Base-by-base conservation (phyloP, 2,329 filamentous ascomycete species). In the Hawksworthiomyces lignivorus region DNA sequence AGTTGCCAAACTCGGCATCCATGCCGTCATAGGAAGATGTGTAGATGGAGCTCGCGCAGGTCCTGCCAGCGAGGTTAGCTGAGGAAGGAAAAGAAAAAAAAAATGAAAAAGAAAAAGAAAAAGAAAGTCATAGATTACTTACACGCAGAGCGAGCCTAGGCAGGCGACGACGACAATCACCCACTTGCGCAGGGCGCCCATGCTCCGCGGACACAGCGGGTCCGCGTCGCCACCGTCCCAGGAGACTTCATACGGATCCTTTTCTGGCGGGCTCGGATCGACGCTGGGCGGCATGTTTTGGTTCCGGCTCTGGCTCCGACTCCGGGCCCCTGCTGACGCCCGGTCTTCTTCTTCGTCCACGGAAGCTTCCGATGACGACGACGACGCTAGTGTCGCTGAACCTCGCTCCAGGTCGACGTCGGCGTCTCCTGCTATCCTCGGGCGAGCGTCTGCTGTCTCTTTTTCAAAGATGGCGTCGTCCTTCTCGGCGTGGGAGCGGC, bases 1-100 rank as follows among this genome's bases (percentile, higher is more conserved):
- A 83, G 52, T 75, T 75, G 50, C 75, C 64, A 53, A 95, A 94
- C 45, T 94, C 84, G 20, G 69, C 64, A 48, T 82, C 77, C 62
- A 95, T 77, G 60, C 92, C 84, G 15, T 55, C 57, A 59, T 95
- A 96, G 0, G 85, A 92, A 11, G 78, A 77, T 1, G 87, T 90
- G 62, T 96, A 95, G 53, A 94, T 79, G n/a, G 87, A 92, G 36
- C 84, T 89, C 2, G 85, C 78, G 57, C 82, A 50, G 17, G 50
- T 50, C 7, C 36, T 44, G 44, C 7, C 7, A 12, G 21, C 21
- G 26, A 39, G n/a, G 21, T 6, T 5, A 24, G 5, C 9, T 36
- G 35, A 45, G 19, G 18, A 22, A n/a, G n/a, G n/a, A n/a, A n/a
- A n/a, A n/a, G n/a, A n/a, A n/a, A n/a, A n/a, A n/a, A n/a, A n/a